phyloP scores from a whole-genome alignment of 2,329 filamentous ascomycete genomes.

The Pseudogymnoascus sp. region DNA sequence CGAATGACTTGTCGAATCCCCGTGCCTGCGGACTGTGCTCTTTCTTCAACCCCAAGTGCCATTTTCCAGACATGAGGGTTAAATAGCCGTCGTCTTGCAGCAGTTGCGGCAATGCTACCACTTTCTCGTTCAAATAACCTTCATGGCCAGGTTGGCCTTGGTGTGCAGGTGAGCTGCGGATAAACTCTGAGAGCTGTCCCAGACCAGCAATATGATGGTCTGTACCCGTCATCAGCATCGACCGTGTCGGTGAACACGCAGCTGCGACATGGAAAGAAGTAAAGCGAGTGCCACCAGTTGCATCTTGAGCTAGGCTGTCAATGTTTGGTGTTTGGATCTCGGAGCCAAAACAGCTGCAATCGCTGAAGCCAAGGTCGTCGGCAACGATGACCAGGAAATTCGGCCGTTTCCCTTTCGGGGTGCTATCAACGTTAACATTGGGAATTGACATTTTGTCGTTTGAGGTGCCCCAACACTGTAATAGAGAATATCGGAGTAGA shows the following conservation, averaged over 20 bases:
- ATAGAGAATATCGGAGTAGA: neutral
- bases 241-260: conserved; percentile 56
- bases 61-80: conserved; percentile 55
- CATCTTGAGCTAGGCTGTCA: conserved; percentile 36
- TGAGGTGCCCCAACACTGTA: neutral
- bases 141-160: conserved; percentile 42
- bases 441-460: neutral
- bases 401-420: neutral
- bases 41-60: conserved; percentile 53
- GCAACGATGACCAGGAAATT: conserved; percentile 40
- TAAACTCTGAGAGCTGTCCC: conserved; percentile 50
- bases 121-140: conserved; percentile 53
- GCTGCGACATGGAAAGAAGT: conserved; percentile 59
- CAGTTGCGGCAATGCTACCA: conserved; percentile 51
- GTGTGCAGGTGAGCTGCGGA: neutral
- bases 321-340: conserved; percentile 51
- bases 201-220: conserved; percentile 53
- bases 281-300: conserved; percentile 45
- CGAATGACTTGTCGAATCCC: conserved; percentile 53
- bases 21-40: conserved; percentile 48
- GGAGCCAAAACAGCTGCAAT: conserved; percentile 43
- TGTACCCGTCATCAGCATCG: conserved; percentile 60
- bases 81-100: conserved; percentile 51
- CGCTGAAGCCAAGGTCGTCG: conserved; percentile 38
- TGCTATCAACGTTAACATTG: neutral